Conservation (phyloP, 129 eudicot genomes). For the Chrysanthemum makinoi region DNA sequence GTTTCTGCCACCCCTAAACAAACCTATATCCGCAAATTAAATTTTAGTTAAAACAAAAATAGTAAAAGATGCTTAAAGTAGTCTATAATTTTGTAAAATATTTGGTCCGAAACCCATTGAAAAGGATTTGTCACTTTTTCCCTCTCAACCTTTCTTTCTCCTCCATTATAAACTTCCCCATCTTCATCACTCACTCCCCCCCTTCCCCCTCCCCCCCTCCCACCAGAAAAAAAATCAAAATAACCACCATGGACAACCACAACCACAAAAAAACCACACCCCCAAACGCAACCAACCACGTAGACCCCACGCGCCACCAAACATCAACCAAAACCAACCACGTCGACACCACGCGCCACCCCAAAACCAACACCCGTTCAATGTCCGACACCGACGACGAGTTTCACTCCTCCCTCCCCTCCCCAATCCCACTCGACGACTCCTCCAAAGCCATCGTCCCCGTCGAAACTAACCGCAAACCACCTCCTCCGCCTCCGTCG, state of each 20-base stretch:
- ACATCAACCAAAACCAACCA: conserved; percentile 7
- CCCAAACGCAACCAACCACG: not conserved
- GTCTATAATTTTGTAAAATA: not conserved
- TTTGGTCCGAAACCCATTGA: conserved; percentile 39
- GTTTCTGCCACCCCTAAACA: too few species aligned
- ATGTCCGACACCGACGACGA: conserved; percentile 68
- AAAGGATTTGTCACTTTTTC: conserved; percentile 21
- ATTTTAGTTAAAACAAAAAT: not conserved
- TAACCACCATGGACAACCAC: conserved; percentile 29
- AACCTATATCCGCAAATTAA: too few species aligned
- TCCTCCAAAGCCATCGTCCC: conserved; percentile 25
- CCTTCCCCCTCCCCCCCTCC: not conserved
- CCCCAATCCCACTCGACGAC: conserved; percentile 39
- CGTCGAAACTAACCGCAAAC: conserved; percentile 23
- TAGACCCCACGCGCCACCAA: conserved; percentile 13
- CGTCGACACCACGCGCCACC: conserved; percentile 14
- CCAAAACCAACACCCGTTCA: conserved; percentile 41
- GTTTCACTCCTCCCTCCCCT: conserved; percentile 50
- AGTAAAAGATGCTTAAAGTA: not conserved
- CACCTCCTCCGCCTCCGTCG: conserved; percentile 25
- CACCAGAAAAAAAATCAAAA: not conserved
- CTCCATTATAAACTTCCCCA: not conserved
- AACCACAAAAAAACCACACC: conserved; percentile 5
- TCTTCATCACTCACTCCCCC: not conserved
- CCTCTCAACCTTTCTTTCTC: conserved; percentile 16